Base-by-base conservation (phyloP, 768 basidiomycete genomes). In the Phaffia australis region DNA sequence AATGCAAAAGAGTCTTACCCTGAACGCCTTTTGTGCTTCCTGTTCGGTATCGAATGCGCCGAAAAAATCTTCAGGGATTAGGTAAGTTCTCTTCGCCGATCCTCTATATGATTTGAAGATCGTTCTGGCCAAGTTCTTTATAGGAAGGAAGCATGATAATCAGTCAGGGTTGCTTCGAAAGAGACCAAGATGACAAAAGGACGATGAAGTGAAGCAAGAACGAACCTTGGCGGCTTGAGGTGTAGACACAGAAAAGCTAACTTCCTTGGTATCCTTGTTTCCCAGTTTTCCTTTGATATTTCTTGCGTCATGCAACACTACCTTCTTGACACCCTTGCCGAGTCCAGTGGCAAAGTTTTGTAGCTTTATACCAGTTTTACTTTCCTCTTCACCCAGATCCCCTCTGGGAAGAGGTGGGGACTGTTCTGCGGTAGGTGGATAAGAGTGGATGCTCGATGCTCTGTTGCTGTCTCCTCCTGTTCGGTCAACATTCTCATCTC, bases 21-120 rank as follows among this genome's bases (percentile, higher is more conserved):
- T 81, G 79, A 89, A 89, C 1, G 87, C 88, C 15, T 79, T 79
- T 66, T 82, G 79, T 18, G 87, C 85, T 25, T 80, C 80, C 54
- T 77, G 80, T 15, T 77, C 74, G n/a, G 81, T 81, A 21, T 80
- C 71, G 72, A 86, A 89, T 15, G 84, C 87, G 8, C 85, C 83
- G 65, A 81, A 79, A 72, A 89, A 86, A 74, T 89, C 88, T 23
- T 79, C 75, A n/a, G 86, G 79, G 50, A 84, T 71, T 61, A 89
- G 80, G 74, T 84, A 87, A 4, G 75, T 79, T 64, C 85, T 80
- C 29, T 79, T 79, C 25, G 81, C 80, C 65, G 77, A 76, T 35
- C 60, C 63, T 73, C 80, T 82, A 75, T 88, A 83, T 8, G 83
- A 80, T 48, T 69, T 64, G 73, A 80, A 76, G 83, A 89, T 61